Conservation (phyloP, 257 asterid genomes). For the Solanum virginianum region DNA sequence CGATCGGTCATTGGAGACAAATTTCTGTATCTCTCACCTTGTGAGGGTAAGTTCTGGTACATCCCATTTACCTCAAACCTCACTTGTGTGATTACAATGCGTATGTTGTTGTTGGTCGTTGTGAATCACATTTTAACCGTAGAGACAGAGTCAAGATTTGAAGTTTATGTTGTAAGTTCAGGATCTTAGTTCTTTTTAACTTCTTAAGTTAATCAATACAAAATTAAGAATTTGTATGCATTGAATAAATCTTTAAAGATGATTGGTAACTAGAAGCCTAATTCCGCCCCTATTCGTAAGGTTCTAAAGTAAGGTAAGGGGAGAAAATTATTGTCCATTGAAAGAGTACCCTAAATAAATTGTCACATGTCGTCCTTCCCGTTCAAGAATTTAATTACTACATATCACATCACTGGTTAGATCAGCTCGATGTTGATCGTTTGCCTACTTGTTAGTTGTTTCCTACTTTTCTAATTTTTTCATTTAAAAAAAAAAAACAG, state of each 20-base stretch:
- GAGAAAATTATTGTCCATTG: not conserved
- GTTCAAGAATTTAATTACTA: not conserved
- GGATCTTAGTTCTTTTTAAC: not conserved
- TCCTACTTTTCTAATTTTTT: not conserved
- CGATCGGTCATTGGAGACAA: not conserved
- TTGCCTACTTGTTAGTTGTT: constrained; percentile 17
- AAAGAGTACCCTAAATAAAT: not conserved
- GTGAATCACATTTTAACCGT: not conserved
- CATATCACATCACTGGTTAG: constrained; percentile 7
- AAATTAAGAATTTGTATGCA: not conserved
- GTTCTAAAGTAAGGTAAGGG: not conserved
- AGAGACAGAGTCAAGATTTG: not conserved
- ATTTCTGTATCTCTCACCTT: not conserved
- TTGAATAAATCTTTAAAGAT: not conserved
- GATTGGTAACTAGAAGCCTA: not conserved
- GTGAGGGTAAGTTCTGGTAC: not conserved
- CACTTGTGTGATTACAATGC: not conserved
- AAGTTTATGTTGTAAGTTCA: not conserved
- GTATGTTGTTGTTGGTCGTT: not conserved
- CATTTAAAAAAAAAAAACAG: not conserved
- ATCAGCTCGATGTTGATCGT: not conserved
- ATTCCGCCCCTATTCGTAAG: not conserved
- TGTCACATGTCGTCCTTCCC: not conserved
- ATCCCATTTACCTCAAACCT: too few relatives aligned
- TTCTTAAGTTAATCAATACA: not conserved